These are phyloP conservation scores for Guadua angustifolia DNA, from an alignment of 176 grass and related monocot genomes.

Conservation along the genomic window DNA sequence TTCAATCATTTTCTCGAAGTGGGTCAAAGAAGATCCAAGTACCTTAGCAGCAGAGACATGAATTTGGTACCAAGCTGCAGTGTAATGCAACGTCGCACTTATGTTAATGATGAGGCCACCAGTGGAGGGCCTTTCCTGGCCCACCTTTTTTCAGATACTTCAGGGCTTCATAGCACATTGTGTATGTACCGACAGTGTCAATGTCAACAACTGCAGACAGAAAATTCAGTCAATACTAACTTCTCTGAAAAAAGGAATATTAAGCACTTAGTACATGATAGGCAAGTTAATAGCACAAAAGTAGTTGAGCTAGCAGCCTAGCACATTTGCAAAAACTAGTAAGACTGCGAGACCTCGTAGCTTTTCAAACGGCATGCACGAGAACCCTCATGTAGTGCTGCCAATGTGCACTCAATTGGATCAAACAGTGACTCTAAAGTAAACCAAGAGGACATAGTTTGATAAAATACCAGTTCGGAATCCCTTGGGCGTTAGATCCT, in stretches of 20 bases:
- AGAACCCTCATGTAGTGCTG: not conserved
- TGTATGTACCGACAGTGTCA: conserved; percentile 88
- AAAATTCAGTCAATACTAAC: conserved; percentile 30
- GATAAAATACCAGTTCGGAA: conserved; percentile 72
- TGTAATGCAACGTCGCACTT: conserved; percentile 88
- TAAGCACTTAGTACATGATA: not conserved
- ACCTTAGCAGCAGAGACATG: conserved; percentile 91
- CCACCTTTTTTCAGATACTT: conserved; percentile 89
- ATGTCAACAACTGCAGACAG: conserved; percentile 79
- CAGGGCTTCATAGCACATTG: conserved; percentile 86
- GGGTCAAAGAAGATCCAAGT: not conserved
- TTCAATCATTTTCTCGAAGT: not conserved
- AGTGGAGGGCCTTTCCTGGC: conserved; percentile 58
- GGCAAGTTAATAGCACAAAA: not conserved
- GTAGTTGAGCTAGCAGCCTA: not conserved
- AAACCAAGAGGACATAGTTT: not conserved
- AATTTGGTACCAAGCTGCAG: conserved; percentile 91
- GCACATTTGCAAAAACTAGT: conserved; percentile 3
- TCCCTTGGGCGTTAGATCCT: conserved; percentile 91
- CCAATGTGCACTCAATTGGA: not conserved
- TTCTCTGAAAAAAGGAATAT: not conserved
- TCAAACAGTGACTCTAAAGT: not conserved
- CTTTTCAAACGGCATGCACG: not conserved
- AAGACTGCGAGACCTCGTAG: not conserved
- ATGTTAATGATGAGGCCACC: conserved; percentile 93